Percentiles rank a stretch among this genome's conserved stretches.
Evolutionary conservation across 192 early-diverging fungal genomes (phyloP).

Genomic region (Pecoramyces ruminantium): DNA sequence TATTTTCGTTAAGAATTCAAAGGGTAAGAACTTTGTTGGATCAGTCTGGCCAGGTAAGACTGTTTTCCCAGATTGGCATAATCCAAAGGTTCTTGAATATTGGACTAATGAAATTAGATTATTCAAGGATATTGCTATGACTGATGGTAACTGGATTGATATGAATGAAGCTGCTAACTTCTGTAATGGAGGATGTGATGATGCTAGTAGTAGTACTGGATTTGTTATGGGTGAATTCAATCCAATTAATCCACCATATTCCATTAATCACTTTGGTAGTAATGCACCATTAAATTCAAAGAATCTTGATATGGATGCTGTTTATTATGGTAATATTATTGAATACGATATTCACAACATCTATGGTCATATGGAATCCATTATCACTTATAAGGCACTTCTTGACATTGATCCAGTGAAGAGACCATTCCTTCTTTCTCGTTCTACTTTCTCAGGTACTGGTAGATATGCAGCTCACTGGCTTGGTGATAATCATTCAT

Average conservation of each 20-base stretch:
- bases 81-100: conserved; percentile 22
- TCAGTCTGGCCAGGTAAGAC: conserved; percentile 51
- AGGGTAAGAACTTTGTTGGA: conserved; percentile 20
- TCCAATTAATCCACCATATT: conserved; percentile 21
- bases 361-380: conserved; percentile 42
- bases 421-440: conserved; percentile 41
- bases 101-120: conserved; percentile 26
- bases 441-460: conserved; percentile 45
- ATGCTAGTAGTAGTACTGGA: conserved; percentile 6
- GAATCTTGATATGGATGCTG: conserved; percentile 4
- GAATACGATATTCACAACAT: conserved; percentile 40
- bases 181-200: conserved; percentile 36
- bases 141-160: conserved; percentile 49
- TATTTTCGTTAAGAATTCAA: conserved; percentile 35
- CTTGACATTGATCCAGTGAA: conserved; percentile 13
- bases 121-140: background rate
- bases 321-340: conserved; percentile 22
- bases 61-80: conserved; percentile 45
- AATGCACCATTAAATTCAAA: too few relatives aligned
- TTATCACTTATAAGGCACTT: conserved; percentile 20
- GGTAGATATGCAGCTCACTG: conserved; percentile 30
- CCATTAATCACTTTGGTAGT: conserved; percentile 10
- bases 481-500: conserved; percentile 42
- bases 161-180: conserved; percentile 56
- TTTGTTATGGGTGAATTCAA: conserved; percentile 13